These are phyloP conservation scores for Stevia rebaudiana DNA, from an alignment of 140 eudicot species.

Conservation along the genomic window DNA sequence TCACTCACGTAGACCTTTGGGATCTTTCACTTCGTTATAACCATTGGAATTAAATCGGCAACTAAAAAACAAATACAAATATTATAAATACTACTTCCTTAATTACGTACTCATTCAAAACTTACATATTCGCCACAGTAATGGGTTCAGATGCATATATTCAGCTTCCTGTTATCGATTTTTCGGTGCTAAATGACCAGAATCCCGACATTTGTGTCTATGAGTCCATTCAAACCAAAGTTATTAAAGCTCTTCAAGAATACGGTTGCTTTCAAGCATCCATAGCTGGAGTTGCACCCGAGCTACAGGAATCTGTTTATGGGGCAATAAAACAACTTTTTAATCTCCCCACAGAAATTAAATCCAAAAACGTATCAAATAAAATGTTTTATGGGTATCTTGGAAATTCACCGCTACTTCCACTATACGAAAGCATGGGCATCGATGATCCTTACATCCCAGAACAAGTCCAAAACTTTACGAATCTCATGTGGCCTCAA, in stretches of 20 bases:
- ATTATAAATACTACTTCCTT: background rate
- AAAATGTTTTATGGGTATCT: conserved; percentile 52
- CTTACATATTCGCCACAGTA: background rate
- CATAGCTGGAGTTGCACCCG: conserved; percentile 23
- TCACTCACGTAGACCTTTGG: too few species aligned
- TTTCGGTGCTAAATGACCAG: conserved; percentile 25
- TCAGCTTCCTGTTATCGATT: conserved; percentile 44
- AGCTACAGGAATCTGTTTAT: conserved; percentile 32
- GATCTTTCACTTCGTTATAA: too few species aligned
- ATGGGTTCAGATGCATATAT: conserved; percentile 44
- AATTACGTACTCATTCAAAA: background rate
- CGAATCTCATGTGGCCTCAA: conserved; percentile 47
- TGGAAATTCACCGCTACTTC: conserved; percentile 43
- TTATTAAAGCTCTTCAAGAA: conserved; percentile 39
- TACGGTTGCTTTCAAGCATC: conserved; percentile 64
- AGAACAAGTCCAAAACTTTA: conserved; percentile 33
- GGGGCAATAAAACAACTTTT: conserved; percentile 36
- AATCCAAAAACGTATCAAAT: conserved; percentile 35
- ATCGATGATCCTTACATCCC: conserved; percentile 30
- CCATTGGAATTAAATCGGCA: background rate
- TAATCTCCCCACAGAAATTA: conserved; percentile 46
- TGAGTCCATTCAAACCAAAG: conserved; percentile 38
- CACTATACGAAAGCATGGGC: conserved; percentile 63
- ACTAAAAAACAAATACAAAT: background rate
- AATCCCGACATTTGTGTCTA: conserved; percentile 23